Conservation (phyloP, 805 yeast genomes). For the Wickerhamomyces rabaulensis region DNA sequence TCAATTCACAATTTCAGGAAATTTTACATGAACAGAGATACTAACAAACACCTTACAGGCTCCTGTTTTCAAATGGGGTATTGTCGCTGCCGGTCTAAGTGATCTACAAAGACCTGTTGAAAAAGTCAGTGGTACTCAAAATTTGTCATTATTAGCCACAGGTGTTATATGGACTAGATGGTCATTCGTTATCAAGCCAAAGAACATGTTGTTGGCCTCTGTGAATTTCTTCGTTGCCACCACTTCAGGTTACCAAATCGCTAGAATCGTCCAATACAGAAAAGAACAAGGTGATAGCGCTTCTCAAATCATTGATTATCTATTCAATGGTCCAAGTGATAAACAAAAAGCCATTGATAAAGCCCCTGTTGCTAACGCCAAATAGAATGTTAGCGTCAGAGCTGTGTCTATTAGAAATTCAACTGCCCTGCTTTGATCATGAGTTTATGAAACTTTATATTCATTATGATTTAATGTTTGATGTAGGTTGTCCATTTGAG, state of each 20-base stretch:
- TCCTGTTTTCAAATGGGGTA: slow-evolving; percentile 52
- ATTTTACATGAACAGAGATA: no score
- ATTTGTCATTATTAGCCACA: slow-evolving; percentile 70
- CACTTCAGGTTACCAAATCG: slow-evolving; percentile 82
- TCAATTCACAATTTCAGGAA: no score
- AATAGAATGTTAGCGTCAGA: no score
- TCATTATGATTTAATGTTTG: neutral
- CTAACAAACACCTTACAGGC: slow-evolving; percentile 9
- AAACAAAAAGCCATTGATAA: no score
- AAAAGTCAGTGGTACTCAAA: slow-evolving; percentile 81
- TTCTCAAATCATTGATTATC: slow-evolving; percentile 48
- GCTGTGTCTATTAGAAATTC: neutral
- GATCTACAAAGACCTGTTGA: slow-evolving; percentile 91
- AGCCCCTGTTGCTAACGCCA: neutral
- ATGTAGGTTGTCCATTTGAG: no score
- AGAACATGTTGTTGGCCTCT: slow-evolving; percentile 80
- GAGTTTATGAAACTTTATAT: neutral
- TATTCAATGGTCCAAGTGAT: slow-evolving; percentile 4
- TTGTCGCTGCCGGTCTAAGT: slow-evolving; percentile 86
- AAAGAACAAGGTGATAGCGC: slow-evolving; percentile 55
- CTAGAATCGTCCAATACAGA: slow-evolving; percentile 69
- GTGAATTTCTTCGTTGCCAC: slow-evolving; percentile 91
- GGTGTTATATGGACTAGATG: slow-evolving; percentile 98
- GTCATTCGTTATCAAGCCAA: slow-evolving; percentile 91
- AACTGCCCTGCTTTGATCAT: neutral